Base-by-base conservation (phyloP, 2,329 filamentous ascomycete genomes). In the Lasiodiplodia hormozganensis region DNA sequence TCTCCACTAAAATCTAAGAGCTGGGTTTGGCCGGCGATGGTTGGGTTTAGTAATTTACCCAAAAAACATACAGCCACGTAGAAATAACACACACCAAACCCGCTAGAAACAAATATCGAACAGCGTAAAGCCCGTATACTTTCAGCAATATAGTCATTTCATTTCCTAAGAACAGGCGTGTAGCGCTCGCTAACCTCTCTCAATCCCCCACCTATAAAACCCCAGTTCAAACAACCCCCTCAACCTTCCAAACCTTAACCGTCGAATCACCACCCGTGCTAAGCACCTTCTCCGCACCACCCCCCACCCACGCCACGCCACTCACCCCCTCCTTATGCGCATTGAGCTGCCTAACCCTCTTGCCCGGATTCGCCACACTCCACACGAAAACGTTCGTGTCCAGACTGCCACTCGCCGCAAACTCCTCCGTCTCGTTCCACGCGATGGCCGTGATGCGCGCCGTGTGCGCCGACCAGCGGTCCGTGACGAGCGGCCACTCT, bases 291-390 rank as follows among this genome's bases (percentile, higher is more conserved):
- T 71, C 72, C 80, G 69, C 85, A 0, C 65, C 65, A 16, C 18
- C 18, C 2, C 49, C 60, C 84, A 92, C 85, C 94, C 95, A 99
- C 14, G 87, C 87, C 18, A 98, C 91, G 18, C 92, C 95, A 73
- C 91, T 93, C 21, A 98, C 94, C 11, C 96, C 96, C 76, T 98
- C 96, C 82, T 97, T 97, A 82, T 99, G 96, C 62, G 95, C 94
- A 76, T 97, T 97, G 25, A 89, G 82, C 16, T 89, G 90, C 83
- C 96, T 95, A 73, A 96, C 87, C 73, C 95, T 87, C 80, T 92
- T 92, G 2, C 93, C 94, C 0, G 95, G 95, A 77, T 93, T 92
- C 53, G 84, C 82, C 68, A 97, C 80, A 78, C 93, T 97, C 93
- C 96, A 99, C 36, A 97, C 89, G 77, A 93, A 94, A 23, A 99